Base-by-base conservation (phyloP, 2,329 filamentous ascomycete species). In the Lachnellula hyalina region DNA sequence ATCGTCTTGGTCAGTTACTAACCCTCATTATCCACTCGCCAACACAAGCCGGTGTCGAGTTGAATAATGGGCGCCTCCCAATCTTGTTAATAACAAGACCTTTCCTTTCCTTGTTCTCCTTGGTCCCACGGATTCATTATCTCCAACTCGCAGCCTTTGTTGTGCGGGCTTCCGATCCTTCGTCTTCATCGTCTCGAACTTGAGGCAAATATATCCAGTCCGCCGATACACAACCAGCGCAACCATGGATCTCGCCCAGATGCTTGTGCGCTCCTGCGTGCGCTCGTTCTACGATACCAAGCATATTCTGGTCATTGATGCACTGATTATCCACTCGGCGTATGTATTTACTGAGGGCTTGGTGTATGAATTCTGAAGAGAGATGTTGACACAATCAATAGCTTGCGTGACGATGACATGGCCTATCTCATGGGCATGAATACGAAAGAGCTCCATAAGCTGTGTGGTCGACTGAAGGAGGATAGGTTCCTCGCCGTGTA, bases 391-490 rank as follows among this genome's bases (percentile, higher is more conserved):
- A 65, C 47, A 47, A 54, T 52, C 61, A 58, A 65, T 67, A 84
- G 82, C 53, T 79, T 97, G 56, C 87, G 90, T 67, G 89, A 96
- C 68, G 86, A 91, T 67, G 94, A 99, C 67, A 78, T 99, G 59
- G 88, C 89, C 44, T 86, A 90, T 65, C 77, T 97, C 23, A 86
- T 96, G 73, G 86, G 86, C 59, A 91, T 95, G 74, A 93, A 96
- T 69, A 85, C 86, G 41, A 97, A 99, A 70, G 89, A 95, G 66
- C 80, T 97, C 44, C 90, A 94, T 69, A 95, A 93, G 71, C 82
- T 96, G 32, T 93, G 90, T 70, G 91, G 87, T 57, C 87, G 85
- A 65, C 80, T 99, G 51, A 84, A 85, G 63, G 91, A 96, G 70
- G 90, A 95, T 68, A 87, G 93, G 52, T 84, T 99, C 66, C 76